Evolutionary conservation across 169 alveolate species (phyloP), one percentile per base, ranked within the genome.

Genomic region (Fabrea salina): DNA sequence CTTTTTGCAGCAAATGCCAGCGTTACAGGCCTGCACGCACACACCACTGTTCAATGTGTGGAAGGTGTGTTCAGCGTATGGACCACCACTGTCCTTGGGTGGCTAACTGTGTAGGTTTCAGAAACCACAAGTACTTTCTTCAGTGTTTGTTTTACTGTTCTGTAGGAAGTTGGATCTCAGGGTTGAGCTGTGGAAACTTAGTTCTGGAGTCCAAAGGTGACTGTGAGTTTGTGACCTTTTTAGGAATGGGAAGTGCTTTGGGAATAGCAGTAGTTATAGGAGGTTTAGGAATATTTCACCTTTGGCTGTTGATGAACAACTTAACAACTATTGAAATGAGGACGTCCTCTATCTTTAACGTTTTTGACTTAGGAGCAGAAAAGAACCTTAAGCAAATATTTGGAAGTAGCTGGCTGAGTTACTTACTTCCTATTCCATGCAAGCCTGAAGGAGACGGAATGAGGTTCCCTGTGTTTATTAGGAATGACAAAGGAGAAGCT

Each of bases 41-140:
- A 19, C 92, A 94, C 53, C 99, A 97, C 82, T 97, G 99, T 83
- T 91, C 92, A 71, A 88, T 89, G 37, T 97, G 99, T 80, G 88
- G 93, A 37, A 78, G 85, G 44, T 97, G 99, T 58, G 92, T 97
- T n/a, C 89, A 84, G 13, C 83, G 96, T 49, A 96, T 93, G 84
- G 99, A 97, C 80, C 99, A 97, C 83, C 99, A 97, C 81, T 97
- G 99, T 75, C 98, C 98, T 25, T 96, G 98, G 97, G 88, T 94
- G 5, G 95, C 93, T 51, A 92, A 94, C 66, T 96, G 98, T 79
- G 87, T 96, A 1, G 98, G 97, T 3, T 85, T 83, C 50, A 84
- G 91, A n/a, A 95, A 95, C 70, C 93, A 95, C 74, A 79, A 74
- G 27, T 33, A 54, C 19, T 90, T 89, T 49, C 50, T 92, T 32